Conservation (phyloP, 768 basidiomycete genomes). For the Imleria badia region DNA sequence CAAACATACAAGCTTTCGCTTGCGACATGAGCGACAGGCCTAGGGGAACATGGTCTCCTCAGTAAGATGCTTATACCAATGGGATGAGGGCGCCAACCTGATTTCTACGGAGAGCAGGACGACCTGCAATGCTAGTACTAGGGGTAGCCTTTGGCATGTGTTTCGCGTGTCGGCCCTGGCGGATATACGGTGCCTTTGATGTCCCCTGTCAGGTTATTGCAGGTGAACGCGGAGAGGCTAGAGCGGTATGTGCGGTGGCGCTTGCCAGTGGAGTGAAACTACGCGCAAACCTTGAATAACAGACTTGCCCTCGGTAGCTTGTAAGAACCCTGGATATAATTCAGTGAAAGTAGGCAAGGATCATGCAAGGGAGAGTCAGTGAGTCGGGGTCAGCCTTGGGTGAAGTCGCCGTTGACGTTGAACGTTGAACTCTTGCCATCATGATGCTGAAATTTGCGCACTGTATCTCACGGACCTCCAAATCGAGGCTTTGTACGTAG, state of each 20-base stretch:
- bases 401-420: background rate
- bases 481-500: conserved; percentile 13
- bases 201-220: conserved; percentile 3
- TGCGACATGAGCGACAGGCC: conserved; percentile 83
- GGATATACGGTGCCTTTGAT: background rate
- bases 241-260: background rate
- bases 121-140: conserved; percentile 35
- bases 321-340: background rate
- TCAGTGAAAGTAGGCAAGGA: background rate
- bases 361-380: background rate
- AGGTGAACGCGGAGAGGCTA: background rate
- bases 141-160: conserved; percentile 68
- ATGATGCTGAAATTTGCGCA: conserved; percentile 19
- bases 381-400: background rate
- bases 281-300: background rate
- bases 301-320: background rate
- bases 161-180: conserved; percentile 1
- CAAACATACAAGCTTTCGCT: conserved; percentile 71
- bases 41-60: conserved; percentile 26
- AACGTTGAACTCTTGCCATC: conserved; percentile 6
- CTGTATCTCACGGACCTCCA: conserved; percentile 25
- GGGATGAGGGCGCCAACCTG: conserved; percentile 46
- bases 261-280: background rate
- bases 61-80: conserved; percentile 8
- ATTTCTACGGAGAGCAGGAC: conserved; percentile 74